phyloP scores from a whole-genome alignment of 2,329 filamentous ascomycete species.

The Chrysosphaeria jannelii region DNA sequence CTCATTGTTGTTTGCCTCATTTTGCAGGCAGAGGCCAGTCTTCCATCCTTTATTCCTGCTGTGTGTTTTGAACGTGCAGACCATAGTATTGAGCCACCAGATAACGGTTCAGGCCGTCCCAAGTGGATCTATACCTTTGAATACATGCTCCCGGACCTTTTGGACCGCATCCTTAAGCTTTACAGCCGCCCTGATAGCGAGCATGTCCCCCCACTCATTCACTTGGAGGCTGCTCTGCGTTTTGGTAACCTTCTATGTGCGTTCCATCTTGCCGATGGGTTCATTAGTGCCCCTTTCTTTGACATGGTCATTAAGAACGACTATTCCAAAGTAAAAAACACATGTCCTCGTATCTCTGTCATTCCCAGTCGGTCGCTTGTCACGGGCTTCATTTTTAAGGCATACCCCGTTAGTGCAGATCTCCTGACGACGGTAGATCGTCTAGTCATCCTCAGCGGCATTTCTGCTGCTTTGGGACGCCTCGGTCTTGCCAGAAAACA shows the following conservation, averaged over 20 bases:
- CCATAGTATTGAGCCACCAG: slow-evolving; percentile 16
- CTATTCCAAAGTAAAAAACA: slow-evolving; percentile 12
- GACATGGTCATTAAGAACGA: slow-evolving; percentile 28
- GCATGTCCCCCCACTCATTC: slow-evolving; percentile 36
- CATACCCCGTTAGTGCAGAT: slow-evolving; percentile 38
- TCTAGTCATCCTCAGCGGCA: slow-evolving; percentile 53
- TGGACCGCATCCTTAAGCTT: slow-evolving; percentile 43
- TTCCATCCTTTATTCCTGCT: slow-evolving; percentile 50
- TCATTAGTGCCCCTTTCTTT: slow-evolving; percentile 26
- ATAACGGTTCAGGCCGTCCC: slow-evolving; percentile 16
- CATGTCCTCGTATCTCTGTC: slow-evolving; percentile 24
- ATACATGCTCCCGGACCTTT: slow-evolving; percentile 34
- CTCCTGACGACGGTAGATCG: slow-evolving; percentile 44
- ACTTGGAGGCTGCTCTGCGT: slow-evolving; percentile 43
- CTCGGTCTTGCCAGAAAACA: slow-evolving; percentile 70
- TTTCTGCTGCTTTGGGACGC: slow-evolving; percentile 56
- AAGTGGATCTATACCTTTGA: slow-evolving; percentile 23
- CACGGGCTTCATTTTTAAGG: slow-evolving; percentile 31
- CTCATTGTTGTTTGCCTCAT: slow-evolving; percentile 58
- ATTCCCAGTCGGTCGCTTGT: slow-evolving; percentile 31
- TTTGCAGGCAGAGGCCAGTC: slow-evolving; percentile 53
- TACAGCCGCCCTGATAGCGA: slow-evolving; percentile 44
- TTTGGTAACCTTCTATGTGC: slow-evolving; percentile 39
- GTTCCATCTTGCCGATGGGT: slow-evolving; percentile 33
- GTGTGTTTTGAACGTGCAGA: slow-evolving; percentile 22